Evolutionary conservation across 1,139 yeast species (phyloP).

Genomic region (Taiozyma sp.): DNA sequence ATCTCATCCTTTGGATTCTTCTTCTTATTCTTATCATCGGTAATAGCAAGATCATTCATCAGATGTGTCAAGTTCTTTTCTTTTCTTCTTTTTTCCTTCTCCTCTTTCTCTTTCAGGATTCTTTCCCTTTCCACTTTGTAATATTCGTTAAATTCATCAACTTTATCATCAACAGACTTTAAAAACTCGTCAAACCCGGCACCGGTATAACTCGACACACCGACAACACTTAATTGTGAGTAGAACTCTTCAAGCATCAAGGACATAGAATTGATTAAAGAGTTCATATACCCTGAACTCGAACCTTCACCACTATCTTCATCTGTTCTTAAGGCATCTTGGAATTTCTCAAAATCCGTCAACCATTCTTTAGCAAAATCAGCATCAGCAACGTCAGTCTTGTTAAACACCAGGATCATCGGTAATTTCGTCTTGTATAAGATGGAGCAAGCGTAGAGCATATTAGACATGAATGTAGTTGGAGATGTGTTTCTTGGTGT

Average conservation of each 20-base stretch:
- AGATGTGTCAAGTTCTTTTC: constrained; percentile 65
- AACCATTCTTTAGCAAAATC: constrained; percentile 95
- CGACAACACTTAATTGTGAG: constrained; percentile 86
- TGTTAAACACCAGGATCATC: constrained; percentile 94
- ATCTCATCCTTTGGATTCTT: constrained; percentile 25
- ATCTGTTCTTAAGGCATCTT: constrained; percentile 64
- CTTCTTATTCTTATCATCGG: constrained; percentile 66
- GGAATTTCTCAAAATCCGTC: constrained; percentile 94
- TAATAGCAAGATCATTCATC: constrained; percentile 41
- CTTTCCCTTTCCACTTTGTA: constrained; percentile 87
- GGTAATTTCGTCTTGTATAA: constrained; percentile 95
- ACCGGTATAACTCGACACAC: constrained; percentile 90
- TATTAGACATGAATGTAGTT: constrained; percentile 95
- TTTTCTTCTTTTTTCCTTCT: constrained; percentile 68
- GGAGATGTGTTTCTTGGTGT: constrained; percentile 95
- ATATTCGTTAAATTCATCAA: constrained; percentile 78
- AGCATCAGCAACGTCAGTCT: constrained; percentile 83
- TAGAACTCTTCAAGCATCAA: constrained; percentile 96
- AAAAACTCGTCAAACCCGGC: constrained; percentile 90
- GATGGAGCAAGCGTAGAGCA: constrained; percentile 97
- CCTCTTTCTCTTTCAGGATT: constrained; percentile 71
- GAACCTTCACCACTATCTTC: constrained; percentile 67
- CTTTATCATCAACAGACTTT: constrained; percentile 78
- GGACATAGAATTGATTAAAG: constrained; percentile 91
- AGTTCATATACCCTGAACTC: constrained; percentile 77